phyloP scores from a whole-genome alignment of 1,284 basidiomycete species.

The Trichosporon coremiiforme region DNA sequence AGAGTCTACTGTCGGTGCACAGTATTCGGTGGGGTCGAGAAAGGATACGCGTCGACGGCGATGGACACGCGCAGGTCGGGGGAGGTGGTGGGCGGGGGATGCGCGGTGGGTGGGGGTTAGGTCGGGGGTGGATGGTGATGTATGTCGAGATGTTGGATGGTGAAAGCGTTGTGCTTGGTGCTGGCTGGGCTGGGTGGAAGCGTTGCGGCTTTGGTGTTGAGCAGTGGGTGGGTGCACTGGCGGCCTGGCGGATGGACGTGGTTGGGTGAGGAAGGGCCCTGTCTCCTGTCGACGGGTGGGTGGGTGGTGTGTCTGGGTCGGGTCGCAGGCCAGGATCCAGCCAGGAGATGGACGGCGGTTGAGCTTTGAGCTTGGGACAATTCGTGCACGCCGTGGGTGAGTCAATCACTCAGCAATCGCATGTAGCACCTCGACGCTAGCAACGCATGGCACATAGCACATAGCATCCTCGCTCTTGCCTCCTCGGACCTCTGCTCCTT shows the following conservation, averaged over 20 bases:
- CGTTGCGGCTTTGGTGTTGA: not conserved
- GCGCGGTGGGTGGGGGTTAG: not conserved
- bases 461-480: not conserved
- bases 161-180: not conserved
- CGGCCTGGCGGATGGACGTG: not conserved
- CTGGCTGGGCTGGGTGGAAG: no score
- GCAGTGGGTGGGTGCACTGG: not conserved
- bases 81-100: not conserved
- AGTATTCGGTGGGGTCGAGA: not conserved
- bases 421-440: not conserved
- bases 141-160: slow-evolving; percentile 1
- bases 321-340: not conserved
- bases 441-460: no score
- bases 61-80: not conserved
- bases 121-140: slow-evolving; percentile 15
- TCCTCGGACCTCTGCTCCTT: not conserved
- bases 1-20: slow-evolving; percentile 1
- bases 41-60: not conserved
- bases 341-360: not conserved
- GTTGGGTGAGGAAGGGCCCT: not conserved
- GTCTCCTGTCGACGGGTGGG: not conserved
- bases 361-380: not conserved
- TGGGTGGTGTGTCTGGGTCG: not conserved
- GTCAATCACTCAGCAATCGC: not conserved
- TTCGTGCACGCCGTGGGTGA: not conserved